These are phyloP conservation scores for Pistacia atlantica DNA, from an alignment of 345 rosid species.

Conservation along the genomic window DNA sequence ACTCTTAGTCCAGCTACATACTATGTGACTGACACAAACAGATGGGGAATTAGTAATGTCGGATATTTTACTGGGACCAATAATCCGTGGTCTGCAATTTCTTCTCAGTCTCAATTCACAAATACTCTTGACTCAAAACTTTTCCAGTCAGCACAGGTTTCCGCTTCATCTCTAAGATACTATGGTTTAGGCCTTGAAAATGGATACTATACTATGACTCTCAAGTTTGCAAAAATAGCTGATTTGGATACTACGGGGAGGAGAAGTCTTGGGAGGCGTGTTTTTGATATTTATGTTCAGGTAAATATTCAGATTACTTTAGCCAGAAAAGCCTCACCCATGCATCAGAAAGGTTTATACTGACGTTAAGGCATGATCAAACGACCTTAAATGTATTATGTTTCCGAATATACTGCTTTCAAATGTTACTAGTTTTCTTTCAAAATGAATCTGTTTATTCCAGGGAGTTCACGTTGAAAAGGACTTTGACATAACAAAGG, in stretches of 20 bases:
- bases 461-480: conserved; percentile 49
- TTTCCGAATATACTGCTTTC: not conserved
- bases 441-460: not conserved
- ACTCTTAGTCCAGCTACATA: conserved; percentile 43
- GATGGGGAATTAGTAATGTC: conserved; percentile 53
- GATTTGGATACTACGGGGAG: conserved; percentile 24
- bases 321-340: too few relatives aligned
- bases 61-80: conserved; percentile 37
- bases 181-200: conserved; percentile 80
- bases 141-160: conserved; percentile 62
- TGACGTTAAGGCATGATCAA: not conserved
- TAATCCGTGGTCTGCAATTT: conserved; percentile 28
- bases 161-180: conserved; percentile 71
- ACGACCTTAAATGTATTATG: not conserved
- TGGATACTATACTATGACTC: conserved; percentile 60
- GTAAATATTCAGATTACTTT: conserved; percentile 15
- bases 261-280: conserved; percentile 49
- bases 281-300: conserved; percentile 59
- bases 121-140: conserved; percentile 38
- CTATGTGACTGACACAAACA: conserved; percentile 43
- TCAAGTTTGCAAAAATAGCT: conserved; percentile 48
- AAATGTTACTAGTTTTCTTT: not conserved
- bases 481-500: conserved; percentile 46
- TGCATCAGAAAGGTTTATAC: not conserved
- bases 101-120: conserved; percentile 35